Evolutionary conservation across 2,329 filamentous ascomycete species (phyloP).

Genomic region (Colletotrichum incanum): DNA sequence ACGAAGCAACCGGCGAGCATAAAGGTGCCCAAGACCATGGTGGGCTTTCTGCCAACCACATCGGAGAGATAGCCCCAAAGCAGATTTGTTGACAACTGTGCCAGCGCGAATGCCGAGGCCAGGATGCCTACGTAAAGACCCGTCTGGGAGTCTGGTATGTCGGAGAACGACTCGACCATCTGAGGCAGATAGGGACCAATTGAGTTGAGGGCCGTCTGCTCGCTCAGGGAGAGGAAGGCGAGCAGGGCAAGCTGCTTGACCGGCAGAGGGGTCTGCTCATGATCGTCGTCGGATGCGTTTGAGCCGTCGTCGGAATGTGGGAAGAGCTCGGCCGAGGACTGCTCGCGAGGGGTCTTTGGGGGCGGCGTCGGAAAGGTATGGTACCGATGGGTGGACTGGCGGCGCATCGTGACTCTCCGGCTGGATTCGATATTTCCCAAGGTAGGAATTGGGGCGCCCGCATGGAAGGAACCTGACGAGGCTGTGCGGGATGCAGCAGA

Average conservation of each 20-base stretch:
- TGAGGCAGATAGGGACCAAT: conserved; percentile 95
- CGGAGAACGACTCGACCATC: conserved; percentile 90
- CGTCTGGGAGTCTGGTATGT: conserved; percentile 78
- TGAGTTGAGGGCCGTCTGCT: conserved; percentile 97
- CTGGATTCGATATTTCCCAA: conserved; percentile 46
- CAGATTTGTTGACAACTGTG: conserved; percentile 93
- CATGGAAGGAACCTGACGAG: conserved; percentile 67
- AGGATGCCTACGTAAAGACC: conserved; percentile 93
- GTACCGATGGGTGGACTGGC: conserved; percentile 73
- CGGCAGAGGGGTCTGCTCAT: conserved; percentile 82
- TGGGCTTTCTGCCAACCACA: conserved; percentile 83
- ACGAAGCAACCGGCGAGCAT: conserved; percentile 86
- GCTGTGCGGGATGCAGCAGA: conserved; percentile 39
- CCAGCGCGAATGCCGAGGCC: conserved; percentile 91
- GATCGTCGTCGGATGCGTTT: conserved; percentile 51
- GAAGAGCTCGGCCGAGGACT: conserved; percentile 52
- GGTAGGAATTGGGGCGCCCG: conserved; percentile 65
- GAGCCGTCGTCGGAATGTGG: conserved; percentile 48
- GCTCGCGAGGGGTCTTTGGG: conserved; percentile 75
- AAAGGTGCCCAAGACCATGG: conserved; percentile 86
- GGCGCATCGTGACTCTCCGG: conserved; percentile 50
- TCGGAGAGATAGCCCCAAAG: conserved; percentile 91
- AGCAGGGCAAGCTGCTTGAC: conserved; percentile 86
- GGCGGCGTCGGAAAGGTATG: conserved; percentile 86
- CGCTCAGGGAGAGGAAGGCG: conserved; percentile 89